These are phyloP conservation scores for Bipolaris gigantea DNA, from an alignment of 2,329 filamentous ascomycete species.

Conservation along the genomic window DNA sequence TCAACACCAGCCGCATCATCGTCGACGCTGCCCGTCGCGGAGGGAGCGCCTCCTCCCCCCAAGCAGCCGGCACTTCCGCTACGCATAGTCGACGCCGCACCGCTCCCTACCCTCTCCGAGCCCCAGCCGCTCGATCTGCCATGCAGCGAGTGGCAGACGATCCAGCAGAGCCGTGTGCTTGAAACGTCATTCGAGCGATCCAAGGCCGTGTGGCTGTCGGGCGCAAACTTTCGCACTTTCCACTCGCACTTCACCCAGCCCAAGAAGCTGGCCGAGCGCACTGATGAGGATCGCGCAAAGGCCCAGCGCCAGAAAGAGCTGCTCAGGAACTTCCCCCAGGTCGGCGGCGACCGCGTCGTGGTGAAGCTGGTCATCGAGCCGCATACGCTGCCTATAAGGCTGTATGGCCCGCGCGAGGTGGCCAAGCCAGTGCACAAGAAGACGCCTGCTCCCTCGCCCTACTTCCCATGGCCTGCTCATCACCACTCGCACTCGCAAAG, in stretches of 20 bases:
- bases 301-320: conserved; percentile 65
- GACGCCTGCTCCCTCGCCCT: conserved; percentile 27
- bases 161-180: conserved; percentile 76
- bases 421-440: conserved; percentile 34
- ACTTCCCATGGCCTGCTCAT: conserved; percentile 42
- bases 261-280: conserved; percentile 59
- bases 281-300: conserved; percentile 58
- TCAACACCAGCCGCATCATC: conserved; percentile 1
- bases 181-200: conserved; percentile 73
- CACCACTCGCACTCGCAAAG: conserved; percentile 10
- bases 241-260: conserved; percentile 41
- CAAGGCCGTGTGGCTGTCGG: conserved; percentile 54
- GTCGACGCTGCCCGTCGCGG: conserved; percentile 25
- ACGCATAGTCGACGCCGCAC: conserved; percentile 65
- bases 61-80: conserved; percentile 55
- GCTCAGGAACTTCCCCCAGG: conserved; percentile 42
- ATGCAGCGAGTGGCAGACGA: conserved; percentile 68
- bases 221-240: conserved; percentile 44
- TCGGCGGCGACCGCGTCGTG: conserved; percentile 28
- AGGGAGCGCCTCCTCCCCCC: conserved; percentile 14
- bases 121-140: conserved; percentile 67
- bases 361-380: conserved; percentile 70
- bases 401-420: conserved; percentile 39
- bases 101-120: conserved; percentile 70
- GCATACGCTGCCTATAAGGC: conserved; percentile 70